These are phyloP conservation scores for Aureobasidium subglaciale DNA, from an alignment of 2,329 filamentous ascomycete genomes.

Conservation along the genomic window DNA sequence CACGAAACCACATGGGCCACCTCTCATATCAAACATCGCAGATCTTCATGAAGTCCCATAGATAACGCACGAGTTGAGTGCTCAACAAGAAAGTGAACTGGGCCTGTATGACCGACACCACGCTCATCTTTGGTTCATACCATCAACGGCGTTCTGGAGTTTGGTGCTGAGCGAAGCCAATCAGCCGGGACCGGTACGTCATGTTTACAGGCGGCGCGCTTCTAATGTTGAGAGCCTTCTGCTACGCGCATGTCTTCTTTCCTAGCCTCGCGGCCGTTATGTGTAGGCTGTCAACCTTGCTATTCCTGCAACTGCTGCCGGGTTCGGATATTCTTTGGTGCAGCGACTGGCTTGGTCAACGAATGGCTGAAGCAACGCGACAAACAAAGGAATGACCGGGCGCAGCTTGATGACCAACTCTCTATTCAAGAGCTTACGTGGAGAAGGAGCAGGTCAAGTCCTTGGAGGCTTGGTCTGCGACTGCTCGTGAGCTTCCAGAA, in stretches of 20 bases:
- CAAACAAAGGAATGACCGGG: neutral
- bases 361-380: neutral
- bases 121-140: neutral
- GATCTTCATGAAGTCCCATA: too few species aligned
- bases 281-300: neutral
- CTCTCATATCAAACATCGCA: neutral
- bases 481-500: neutral
- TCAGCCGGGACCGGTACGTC: neutral
- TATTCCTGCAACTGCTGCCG: neutral
- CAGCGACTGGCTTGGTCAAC: neutral
- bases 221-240: neutral
- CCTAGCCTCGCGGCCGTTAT: neutral
- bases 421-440: neutral
- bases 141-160: slow-evolving; percentile 1
- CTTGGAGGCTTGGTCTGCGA: neutral
- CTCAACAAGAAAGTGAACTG: neutral
- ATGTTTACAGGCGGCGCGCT: slow-evolving; percentile 3
- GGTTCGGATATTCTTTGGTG: neutral
- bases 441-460: neutral
- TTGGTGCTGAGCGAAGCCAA: neutral
- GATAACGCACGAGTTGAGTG: neutral
- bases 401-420: slow-evolving; percentile 3
- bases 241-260: neutral
- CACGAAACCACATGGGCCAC: neutral
- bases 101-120: neutral